These are phyloP conservation scores for Piper longum DNA, from an alignment of 164 flowering plant genomes.

Conservation along the genomic window DNA sequence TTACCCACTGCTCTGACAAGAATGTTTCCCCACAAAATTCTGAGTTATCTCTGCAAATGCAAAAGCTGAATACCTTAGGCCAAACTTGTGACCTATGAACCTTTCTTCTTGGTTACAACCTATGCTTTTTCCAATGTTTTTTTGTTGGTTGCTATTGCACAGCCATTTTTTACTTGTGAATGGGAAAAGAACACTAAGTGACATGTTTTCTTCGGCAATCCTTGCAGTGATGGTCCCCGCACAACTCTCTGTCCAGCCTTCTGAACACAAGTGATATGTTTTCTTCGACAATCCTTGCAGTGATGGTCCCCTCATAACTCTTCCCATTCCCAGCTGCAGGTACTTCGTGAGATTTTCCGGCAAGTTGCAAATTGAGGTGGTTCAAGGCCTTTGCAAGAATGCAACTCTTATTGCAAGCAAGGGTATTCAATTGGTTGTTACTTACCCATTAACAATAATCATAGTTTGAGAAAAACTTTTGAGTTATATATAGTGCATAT, in stretches of 20 bases:
- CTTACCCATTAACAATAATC: too few relatives aligned
- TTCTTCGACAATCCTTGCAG: not conserved
- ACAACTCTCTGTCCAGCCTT: not conserved
- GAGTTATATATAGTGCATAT: too few relatives aligned
- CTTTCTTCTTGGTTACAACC: not conserved
- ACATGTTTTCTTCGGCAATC: not conserved
- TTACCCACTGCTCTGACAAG: too few relatives aligned
- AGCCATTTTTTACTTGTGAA: not conserved
- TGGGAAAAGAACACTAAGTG: not conserved
- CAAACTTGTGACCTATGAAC: too few relatives aligned
- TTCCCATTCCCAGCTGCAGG: not conserved
- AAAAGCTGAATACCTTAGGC: too few relatives aligned
- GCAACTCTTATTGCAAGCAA: too few relatives aligned
- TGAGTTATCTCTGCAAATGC: too few relatives aligned
- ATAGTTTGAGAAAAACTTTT: too few relatives aligned
- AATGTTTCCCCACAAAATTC: too few relatives aligned
- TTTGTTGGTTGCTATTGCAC: not conserved
- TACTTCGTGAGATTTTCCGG: not conserved
- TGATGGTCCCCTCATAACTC: not conserved
- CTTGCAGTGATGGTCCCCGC: not conserved
- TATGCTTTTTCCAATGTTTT: not conserved
- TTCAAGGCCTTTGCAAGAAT: too few relatives aligned
- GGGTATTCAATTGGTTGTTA: too few relatives aligned
- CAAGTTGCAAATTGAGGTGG: not conserved
- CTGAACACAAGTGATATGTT: not conserved